These are phyloP conservation scores for Hawksworthiomyces lignivorus DNA, from an alignment of 2,329 filamentous ascomycete species.

Conservation along the genomic window DNA sequence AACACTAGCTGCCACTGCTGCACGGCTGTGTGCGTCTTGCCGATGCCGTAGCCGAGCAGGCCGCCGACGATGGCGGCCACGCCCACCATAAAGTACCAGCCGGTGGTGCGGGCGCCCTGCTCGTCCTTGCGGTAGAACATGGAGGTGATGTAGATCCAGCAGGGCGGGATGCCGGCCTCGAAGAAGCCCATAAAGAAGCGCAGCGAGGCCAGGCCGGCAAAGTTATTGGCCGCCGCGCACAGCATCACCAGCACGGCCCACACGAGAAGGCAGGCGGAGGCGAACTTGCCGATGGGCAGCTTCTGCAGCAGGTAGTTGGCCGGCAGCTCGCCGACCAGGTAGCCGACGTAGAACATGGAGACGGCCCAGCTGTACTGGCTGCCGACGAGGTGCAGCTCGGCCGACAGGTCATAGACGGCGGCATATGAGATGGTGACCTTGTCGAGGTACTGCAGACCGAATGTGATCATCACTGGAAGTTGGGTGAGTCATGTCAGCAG, in stretches of 20 bases:
- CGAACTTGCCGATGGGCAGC: constrained; percentile 11
- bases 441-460: too few species aligned
- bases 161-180: constrained; percentile 51
- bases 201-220: constrained; percentile 45
- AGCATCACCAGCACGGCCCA: constrained; percentile 43
- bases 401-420: background rate
- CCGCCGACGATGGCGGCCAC: too few species aligned
- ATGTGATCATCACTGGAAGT: too few species aligned
- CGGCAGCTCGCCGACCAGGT: constrained; percentile 11
- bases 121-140: too few species aligned
- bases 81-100: too few species aligned
- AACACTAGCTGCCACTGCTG: constrained; percentile 31
- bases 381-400: background rate
- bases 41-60: constrained; percentile 32
- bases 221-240: constrained; percentile 44
- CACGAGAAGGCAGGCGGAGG: constrained; percentile 4
- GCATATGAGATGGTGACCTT: background rate
- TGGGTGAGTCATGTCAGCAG: too few species aligned
- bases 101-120: too few species aligned
- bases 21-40: constrained; percentile 11
- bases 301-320: constrained; percentile 5
- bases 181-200: constrained; percentile 49
- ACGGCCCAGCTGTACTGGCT: constrained; percentile 7
- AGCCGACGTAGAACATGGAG: constrained; percentile 14
- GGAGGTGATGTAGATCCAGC: constrained; percentile 48